Conservation (phyloP, 768 basidiomycete genomes). For the Suillus ampliporus region DNA sequence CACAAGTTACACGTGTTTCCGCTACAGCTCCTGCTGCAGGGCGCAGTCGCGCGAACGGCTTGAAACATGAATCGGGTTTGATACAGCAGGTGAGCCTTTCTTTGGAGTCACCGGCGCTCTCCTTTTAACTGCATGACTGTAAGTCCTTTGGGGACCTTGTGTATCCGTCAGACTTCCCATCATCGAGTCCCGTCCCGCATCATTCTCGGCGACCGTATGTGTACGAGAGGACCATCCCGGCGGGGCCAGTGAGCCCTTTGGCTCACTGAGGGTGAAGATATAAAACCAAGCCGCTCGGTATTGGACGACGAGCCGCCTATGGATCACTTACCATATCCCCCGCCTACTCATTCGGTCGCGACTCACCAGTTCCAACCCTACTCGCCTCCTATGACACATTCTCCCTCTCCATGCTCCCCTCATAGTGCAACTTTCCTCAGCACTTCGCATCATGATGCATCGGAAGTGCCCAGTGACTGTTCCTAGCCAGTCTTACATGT, state of each 20-base stretch:
- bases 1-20: constrained; percentile 3
- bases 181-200: constrained; percentile 17
- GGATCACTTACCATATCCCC: constrained; percentile 38
- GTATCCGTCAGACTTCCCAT: constrained; percentile 15
- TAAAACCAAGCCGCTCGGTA: constrained; percentile 12
- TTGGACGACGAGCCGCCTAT: constrained; percentile 31
- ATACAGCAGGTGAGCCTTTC: constrained; percentile 23
- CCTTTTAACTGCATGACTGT: constrained; percentile 1
- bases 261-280: constrained; percentile 3
- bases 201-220: not conserved
- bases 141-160: constrained; percentile 14
- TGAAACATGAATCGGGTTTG: constrained; percentile 16
- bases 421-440: constrained; percentile 17
- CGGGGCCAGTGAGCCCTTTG: not conserved
- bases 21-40: not conserved
- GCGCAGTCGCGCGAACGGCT: not conserved
- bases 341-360: constrained; percentile 27
- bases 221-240: not conserved
- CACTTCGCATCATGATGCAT: constrained; percentile 22
- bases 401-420: constrained; percentile 20
- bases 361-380: constrained; percentile 26
- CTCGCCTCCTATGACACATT: constrained; percentile 9
- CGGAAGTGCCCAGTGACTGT: constrained; percentile 25
- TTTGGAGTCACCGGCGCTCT: constrained; percentile 7
- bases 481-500: constrained; percentile 26